phyloP scores from a whole-genome alignment of 768 basidiomycete species.

The Cubamyces sp. region DNA sequence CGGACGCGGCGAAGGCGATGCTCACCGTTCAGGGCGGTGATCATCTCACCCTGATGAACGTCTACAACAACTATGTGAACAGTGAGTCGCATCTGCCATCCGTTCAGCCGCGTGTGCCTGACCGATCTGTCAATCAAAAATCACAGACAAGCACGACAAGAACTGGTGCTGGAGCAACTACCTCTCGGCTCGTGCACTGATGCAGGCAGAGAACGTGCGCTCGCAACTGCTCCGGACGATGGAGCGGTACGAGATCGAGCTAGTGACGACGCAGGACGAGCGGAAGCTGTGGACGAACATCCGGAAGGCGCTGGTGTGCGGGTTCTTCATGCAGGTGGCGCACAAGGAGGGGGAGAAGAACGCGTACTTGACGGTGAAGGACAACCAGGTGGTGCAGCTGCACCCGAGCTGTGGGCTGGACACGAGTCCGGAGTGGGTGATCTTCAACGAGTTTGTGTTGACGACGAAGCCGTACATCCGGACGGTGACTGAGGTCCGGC shows the following conservation, averaged over 20 bases:
- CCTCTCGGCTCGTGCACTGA: slow-evolving; percentile 78
- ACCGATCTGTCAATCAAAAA: slow-evolving; percentile 63
- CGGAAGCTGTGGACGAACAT: slow-evolving; percentile 64
- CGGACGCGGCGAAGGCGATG: slow-evolving; percentile 88
- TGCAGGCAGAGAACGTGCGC: slow-evolving; percentile 93
- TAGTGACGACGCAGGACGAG: slow-evolving; percentile 67
- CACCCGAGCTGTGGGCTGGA: slow-evolving; percentile 91
- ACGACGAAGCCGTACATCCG: slow-evolving; percentile 90
- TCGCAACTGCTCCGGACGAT: slow-evolving; percentile 86
- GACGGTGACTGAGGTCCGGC: slow-evolving; percentile 83
- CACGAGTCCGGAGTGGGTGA: slow-evolving; percentile 87
- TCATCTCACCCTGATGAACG: slow-evolving; percentile 92
- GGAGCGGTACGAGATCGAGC: slow-evolving; percentile 85
- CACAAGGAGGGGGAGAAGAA: slow-evolving; percentile 90
- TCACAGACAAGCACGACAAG: slow-evolving; percentile 70
- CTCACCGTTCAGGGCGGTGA: slow-evolving; percentile 95
- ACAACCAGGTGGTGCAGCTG: slow-evolving; percentile 71
- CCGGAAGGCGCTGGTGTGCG: slow-evolving; percentile 82
- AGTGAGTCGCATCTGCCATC: slow-evolving; percentile 50
- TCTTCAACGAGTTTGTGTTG: slow-evolving; percentile 94
- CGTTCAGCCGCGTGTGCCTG: background rate
- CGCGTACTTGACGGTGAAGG: slow-evolving; percentile 87
- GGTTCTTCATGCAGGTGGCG: slow-evolving; percentile 98
- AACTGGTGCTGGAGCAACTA: slow-evolving; percentile 94
- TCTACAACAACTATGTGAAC: slow-evolving; percentile 88